Evolutionary conservation across 73 alveolate genomes (phyloP).

Genomic region (Halteria grandinella): DNA sequence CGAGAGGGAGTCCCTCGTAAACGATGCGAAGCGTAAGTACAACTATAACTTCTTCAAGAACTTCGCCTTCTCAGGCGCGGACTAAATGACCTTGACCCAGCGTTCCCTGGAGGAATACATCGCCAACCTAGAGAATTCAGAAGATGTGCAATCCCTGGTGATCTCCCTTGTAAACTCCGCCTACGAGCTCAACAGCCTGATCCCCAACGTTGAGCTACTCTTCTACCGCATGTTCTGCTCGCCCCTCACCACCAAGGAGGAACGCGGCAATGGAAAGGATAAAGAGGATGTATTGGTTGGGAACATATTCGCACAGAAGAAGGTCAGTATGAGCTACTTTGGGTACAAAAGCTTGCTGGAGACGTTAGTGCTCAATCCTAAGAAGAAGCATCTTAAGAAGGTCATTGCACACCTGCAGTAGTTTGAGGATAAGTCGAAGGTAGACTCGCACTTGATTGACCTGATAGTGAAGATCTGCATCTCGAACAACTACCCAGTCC

Average conservation of each 20-base stretch:
- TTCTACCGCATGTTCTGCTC: conserved; percentile 44
- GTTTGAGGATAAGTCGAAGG: conserved; percentile 3
- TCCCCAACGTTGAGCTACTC: conserved; percentile 34
- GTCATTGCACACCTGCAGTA: background rate
- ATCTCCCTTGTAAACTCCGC: conserved; percentile 1
- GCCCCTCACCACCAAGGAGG: conserved; percentile 36
- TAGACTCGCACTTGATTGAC: conserved; percentile 6
- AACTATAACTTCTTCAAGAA: conserved; percentile 17
- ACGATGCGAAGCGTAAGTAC: background rate
- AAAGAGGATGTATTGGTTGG: conserved; percentile 9
- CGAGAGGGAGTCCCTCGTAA: background rate
- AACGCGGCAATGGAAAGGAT: background rate
- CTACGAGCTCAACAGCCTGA: conserved; percentile 20
- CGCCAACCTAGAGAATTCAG: background rate
- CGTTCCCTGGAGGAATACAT: conserved; percentile 34
- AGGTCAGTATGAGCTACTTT: background rate
- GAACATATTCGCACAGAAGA: conserved; percentile 29
- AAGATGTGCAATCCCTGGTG: conserved; percentile 9
- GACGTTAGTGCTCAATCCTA: conserved; percentile 24
- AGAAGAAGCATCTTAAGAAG: conserved; percentile 53
- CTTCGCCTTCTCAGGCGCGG: conserved; percentile 9
- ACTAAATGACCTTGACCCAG: background rate
- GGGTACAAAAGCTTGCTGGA: conserved; percentile 32
- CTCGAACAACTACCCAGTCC: conserved; percentile 16
- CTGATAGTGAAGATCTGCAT: conserved; percentile 20